These are phyloP conservation scores for Phaeoacremonium minimum DNA, from an alignment of 2,329 filamentous ascomycete species.

Conservation along the genomic window DNA sequence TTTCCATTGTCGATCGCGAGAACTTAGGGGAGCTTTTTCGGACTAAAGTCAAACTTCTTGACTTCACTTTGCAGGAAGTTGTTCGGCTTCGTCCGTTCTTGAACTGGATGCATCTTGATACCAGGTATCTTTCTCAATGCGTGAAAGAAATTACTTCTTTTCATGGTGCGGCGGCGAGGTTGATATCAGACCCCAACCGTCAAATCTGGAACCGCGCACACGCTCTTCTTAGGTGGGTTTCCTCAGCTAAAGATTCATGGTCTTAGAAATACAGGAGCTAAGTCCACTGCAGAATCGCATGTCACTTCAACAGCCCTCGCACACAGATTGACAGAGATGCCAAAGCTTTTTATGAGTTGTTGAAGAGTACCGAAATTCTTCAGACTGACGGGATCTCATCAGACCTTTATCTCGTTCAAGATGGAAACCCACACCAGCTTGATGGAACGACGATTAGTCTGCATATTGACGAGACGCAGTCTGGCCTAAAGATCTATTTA, in stretches of 20 bases:
- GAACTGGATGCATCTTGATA: conserved; percentile 23
- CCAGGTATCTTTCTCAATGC: conserved; percentile 23
- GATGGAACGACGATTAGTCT: conserved; percentile 14
- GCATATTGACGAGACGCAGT: conserved; percentile 21
- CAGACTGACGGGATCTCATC: conserved; percentile 25
- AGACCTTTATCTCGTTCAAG: conserved; percentile 19
- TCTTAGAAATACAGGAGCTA: not conserved
- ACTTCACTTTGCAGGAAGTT: conserved; percentile 28
- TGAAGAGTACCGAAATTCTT: conserved; percentile 15
- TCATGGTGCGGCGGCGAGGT: conserved; percentile 4
- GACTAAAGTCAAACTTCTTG: conserved; percentile 22
- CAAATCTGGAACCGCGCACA: conserved; percentile 24
- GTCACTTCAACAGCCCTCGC: conserved; percentile 18
- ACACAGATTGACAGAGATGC: conserved; percentile 3
- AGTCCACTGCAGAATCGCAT: conserved; percentile 17
- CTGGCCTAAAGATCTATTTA: conserved; percentile 22
- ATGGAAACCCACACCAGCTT: conserved; percentile 12
- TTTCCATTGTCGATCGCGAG: conserved; percentile 29
- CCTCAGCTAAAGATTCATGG: not conserved
- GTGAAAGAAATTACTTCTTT: conserved; percentile 28
- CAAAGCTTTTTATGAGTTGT: conserved; percentile 14
- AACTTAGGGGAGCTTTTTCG: conserved; percentile 18
- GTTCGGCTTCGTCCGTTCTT: conserved; percentile 22
- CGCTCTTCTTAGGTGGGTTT: conserved; percentile 24
- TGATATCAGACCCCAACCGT: conserved; percentile 14